Evolutionary conservation across 2,329 filamentous ascomycete genomes (phyloP), one percentile per base, ranked within the genome.

Genomic region (Amphichorda felina): DNA sequence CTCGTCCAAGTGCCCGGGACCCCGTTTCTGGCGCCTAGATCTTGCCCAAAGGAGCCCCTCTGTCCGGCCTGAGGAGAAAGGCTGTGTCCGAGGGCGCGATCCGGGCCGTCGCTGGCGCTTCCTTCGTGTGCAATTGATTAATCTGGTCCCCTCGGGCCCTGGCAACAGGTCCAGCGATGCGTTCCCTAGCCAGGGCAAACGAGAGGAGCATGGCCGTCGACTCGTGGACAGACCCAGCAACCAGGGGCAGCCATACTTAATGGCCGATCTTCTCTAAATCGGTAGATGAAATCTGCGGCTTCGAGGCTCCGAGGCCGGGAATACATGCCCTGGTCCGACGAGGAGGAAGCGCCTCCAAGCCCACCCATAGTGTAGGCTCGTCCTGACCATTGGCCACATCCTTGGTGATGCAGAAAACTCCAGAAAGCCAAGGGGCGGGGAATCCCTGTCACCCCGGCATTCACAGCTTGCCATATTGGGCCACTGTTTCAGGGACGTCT

Each of bases 61-160:
- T 35, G n/a, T 28, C 30, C 30, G 30, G 8, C 8, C 7, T 29
- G 27, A 29, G 15, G 27, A 29, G 13, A 6, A 6, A n/a, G 27
- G 27, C 13, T 16, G 6, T 29, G 21, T 24, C 21, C n/a, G 19
- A 11, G 4, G n/a, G 6, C 33, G 33, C 33, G 17, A 35, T 26
- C 21, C 33, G 33, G 33, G 14, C 33, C 21, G 33, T 28, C 33
- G 33, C 21, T 27, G 24, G 33, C 33, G 33, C 18, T 22, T 5
- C 14, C 17, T 16, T 21, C 17, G 14, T 32, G 8, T 32, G 30
- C 15, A 21, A 17, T 32, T 32, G 30, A 32, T 32, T 32, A 32
- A 21, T 13, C 14, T 32, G n/a, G n/a, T 32, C 11, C 15, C 15
- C 15, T n/a, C n/a, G n/a, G 8, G 8, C 24, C 24, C n/a, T n/a